Percentiles rank a stretch among this genome's conserved stretches.
Conservation (phyloP, 1,284 basidiomycete species). For the Laetiporus sulphureus region DNA sequence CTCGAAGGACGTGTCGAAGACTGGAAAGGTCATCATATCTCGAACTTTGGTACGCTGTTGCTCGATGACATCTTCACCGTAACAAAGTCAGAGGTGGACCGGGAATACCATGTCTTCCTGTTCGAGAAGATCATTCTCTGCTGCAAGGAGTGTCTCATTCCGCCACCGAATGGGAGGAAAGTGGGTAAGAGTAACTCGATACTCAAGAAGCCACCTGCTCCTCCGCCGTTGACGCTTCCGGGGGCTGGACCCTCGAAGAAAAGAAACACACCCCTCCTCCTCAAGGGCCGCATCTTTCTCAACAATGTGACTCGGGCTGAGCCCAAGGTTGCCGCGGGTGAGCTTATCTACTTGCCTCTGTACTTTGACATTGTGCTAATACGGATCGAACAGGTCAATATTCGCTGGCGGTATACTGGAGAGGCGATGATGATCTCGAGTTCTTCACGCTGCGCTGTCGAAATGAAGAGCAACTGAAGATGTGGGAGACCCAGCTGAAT, state of each 20-base stretch:
- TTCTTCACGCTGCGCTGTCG: constrained; percentile 93
- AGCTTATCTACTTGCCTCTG: constrained; percentile 22
- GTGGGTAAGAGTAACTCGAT: constrained; percentile 70
- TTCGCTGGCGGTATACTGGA: constrained; percentile 87
- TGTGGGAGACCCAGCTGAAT: constrained; percentile 89
- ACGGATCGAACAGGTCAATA: constrained; percentile 35
- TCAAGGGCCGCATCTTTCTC: constrained; percentile 97
- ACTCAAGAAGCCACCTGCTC: constrained; percentile 59
- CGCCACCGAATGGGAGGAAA: constrained; percentile 49
- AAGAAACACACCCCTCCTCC: constrained; percentile 74
- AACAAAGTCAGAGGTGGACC: constrained; percentile 92
- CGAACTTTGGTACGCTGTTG: constrained; percentile 88
- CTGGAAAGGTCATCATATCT: constrained; percentile 98
- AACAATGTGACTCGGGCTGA: constrained; percentile 88
- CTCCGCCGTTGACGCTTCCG: constrained; percentile 34
- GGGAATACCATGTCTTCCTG: constrained; percentile 98
- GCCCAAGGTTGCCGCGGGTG: constrained; percentile 55
- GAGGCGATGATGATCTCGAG: constrained; percentile 88
- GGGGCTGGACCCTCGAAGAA: constrained; percentile 53
- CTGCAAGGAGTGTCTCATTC: constrained; percentile 78
- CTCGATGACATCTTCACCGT: constrained; percentile 95
- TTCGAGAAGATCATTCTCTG: constrained; percentile 99
- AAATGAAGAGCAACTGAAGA: constrained; percentile 87
- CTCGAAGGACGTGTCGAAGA: constrained; percentile 91
- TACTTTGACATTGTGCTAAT: constrained; percentile 8